Percentiles rank a stretch among this genome's conserved stretches.
These are phyloP conservation scores for Aspergillus sp. DNA, from an alignment of 2,329 filamentous ascomycete species.

Conservation along the genomic window DNA sequence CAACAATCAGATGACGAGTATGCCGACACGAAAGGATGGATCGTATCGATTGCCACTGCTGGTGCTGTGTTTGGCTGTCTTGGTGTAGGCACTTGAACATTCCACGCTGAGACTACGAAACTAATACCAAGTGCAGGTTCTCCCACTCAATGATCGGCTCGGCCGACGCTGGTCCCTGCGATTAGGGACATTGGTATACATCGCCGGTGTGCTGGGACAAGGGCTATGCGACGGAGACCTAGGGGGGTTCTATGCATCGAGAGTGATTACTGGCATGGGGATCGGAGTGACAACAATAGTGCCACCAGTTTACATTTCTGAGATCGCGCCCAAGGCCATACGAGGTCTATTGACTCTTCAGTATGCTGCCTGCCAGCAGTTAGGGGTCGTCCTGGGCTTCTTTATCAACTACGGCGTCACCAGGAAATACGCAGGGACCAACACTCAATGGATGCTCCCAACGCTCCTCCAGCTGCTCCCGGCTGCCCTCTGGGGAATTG, in stretches of 20 bases:
- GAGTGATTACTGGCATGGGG: conserved; percentile 19
- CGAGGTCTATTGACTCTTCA: conserved; percentile 19
- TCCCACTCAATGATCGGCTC: conserved; percentile 12
- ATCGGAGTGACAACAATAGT: conserved; percentile 18
- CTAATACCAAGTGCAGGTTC: no score
- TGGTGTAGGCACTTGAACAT: no score
- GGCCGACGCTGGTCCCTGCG: conserved; percentile 19
- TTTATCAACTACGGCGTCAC: conserved; percentile 14
- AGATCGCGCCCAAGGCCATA: conserved; percentile 19
- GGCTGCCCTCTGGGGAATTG: conserved; percentile 15
- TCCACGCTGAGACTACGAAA: no score
- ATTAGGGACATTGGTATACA: conserved; percentile 16
- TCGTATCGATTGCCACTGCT: no score
- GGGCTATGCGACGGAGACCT: conserved; percentile 17
- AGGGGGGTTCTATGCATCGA: conserved; percentile 16
- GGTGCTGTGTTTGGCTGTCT: no score
- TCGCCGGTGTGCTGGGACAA: conserved; percentile 19
- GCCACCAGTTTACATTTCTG: conserved; percentile 12
- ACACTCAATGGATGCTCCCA: conserved; percentile 25
- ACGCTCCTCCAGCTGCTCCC: conserved; percentile 21
- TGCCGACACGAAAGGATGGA: no score
- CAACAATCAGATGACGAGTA: no score
- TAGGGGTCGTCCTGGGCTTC: no score
- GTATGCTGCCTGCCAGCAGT: conserved; percentile 14
- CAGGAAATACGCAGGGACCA: conserved; percentile 4